phyloP scores from a whole-genome alignment of 148 eudicot species.

The Talinum fruticosum region DNA sequence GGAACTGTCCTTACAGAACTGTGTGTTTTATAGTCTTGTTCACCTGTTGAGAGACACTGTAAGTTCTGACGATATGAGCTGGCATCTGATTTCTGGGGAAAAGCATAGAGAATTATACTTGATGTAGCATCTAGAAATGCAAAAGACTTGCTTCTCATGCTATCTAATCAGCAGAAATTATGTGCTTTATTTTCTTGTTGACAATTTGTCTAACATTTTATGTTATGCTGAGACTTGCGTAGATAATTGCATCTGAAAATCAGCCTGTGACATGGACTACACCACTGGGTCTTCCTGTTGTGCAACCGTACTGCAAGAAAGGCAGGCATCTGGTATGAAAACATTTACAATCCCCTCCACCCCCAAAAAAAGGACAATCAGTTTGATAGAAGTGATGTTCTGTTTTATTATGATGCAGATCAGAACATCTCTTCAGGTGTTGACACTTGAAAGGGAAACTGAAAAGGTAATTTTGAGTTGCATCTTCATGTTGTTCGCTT shows the following conservation, averaged over 20 bases:
- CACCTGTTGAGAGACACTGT: not conserved
- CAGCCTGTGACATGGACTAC: slow-evolving; percentile 86
- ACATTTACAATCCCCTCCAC: not conserved
- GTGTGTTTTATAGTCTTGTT: not conserved
- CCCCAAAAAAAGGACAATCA: not conserved
- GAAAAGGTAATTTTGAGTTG: slow-evolving; percentile 54
- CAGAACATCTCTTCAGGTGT: slow-evolving; percentile 79
- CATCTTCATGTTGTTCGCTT: not conserved
- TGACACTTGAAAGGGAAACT: slow-evolving; percentile 79
- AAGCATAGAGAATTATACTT: too few relatives aligned
- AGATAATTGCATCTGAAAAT: slow-evolving; percentile 91
- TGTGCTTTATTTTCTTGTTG: not conserved
- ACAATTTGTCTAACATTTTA: not conserved
- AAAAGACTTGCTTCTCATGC: not conserved
- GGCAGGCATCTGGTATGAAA: slow-evolving; percentile 57
- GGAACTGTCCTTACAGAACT: not conserved
- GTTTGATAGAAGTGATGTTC: not conserved
- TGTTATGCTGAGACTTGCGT: slow-evolving; percentile 19
- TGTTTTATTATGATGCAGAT: slow-evolving; percentile 41
- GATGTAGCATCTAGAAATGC: not conserved
- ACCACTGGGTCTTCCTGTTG: slow-evolving; percentile 97
- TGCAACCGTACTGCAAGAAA: slow-evolving; percentile 78
- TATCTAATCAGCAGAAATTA: not conserved
- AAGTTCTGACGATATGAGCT: not conserved
- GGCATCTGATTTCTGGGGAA: not conserved